phyloP scores from a whole-genome alignment of 345 rosid species.

The Linum trigynum region DNA sequence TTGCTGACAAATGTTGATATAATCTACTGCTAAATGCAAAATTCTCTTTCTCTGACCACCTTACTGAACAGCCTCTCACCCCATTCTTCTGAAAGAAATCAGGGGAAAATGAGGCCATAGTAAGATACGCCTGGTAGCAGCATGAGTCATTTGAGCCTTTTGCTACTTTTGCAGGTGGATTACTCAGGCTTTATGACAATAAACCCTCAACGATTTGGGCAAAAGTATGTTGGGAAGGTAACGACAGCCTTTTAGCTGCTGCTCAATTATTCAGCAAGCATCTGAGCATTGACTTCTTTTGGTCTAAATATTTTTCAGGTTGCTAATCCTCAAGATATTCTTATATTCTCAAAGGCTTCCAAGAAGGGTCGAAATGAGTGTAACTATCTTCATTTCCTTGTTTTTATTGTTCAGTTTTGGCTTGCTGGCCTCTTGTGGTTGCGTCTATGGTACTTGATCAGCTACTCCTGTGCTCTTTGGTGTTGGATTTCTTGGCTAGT shows the following conservation, averaged over 20 bases:
- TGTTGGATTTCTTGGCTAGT: not conserved
- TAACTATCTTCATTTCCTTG: conserved; percentile 15
- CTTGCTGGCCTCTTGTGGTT: conserved; percentile 4
- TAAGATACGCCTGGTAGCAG: not conserved
- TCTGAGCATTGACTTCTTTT: not conserved
- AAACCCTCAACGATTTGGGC: conserved; percentile 98
- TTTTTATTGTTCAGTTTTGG: conserved; percentile 1
- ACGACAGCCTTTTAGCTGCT: conserved; percentile 9
- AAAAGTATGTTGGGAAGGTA: conserved; percentile 98
- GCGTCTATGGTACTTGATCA: not conserved
- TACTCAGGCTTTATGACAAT: conserved; percentile 98
- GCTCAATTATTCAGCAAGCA: conserved; percentile 7
- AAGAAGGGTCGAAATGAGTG: conserved; percentile 54
- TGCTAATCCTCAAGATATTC: conserved; percentile 97
- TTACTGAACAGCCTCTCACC: not conserved
- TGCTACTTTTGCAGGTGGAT: conserved; percentile 59
- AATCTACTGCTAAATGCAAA: not conserved
- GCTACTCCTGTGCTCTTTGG: not conserved
- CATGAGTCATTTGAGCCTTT: not conserved
- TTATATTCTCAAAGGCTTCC: conserved; percentile 87
- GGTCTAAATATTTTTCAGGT: conserved; percentile 39
- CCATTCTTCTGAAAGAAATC: not conserved
- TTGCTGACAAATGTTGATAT: not conserved
- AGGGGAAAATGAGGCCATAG: not conserved
- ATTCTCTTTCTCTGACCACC: not conserved